Evolutionary conservation across 2,329 filamentous ascomycete genomes (phyloP).

Genomic region (Neonectria neomacrospora): DNA sequence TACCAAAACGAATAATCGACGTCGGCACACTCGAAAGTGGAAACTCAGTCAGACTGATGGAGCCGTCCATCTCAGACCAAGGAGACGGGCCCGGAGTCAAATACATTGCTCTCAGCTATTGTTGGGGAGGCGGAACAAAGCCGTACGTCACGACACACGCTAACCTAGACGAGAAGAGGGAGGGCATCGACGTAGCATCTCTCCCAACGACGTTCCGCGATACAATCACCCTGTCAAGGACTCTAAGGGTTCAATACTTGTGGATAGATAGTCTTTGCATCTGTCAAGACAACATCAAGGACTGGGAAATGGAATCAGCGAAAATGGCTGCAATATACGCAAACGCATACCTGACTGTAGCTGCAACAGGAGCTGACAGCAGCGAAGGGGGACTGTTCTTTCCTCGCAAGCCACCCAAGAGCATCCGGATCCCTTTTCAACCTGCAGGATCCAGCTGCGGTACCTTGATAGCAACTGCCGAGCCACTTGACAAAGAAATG

Average conservation of each 20-base stretch:
- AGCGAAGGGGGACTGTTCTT: conserved; percentile 11
- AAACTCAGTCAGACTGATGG: background rate
- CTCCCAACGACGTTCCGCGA: conserved; percentile 23
- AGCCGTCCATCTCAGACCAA: background rate
- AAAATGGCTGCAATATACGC: conserved; percentile 15
- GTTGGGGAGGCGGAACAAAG: conserved; percentile 18
- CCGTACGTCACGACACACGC: conserved; percentile 14
- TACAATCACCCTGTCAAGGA: conserved; percentile 10
- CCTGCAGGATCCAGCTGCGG: background rate
- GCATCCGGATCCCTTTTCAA: background rate
- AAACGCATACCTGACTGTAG: conserved; percentile 17
- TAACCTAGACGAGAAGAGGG: background rate
- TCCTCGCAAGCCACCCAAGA: background rate
- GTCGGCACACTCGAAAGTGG: background rate
- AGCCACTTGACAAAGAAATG: conserved; percentile 15
- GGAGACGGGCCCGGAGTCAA: background rate
- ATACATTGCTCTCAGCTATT: conserved; percentile 28
- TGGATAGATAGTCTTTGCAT: conserved; percentile 28
- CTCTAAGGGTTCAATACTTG: conserved; percentile 15
- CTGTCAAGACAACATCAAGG: conserved; percentile 11
- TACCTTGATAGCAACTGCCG: background rate
- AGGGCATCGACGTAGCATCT: conserved; percentile 5
- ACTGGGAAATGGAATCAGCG: conserved; percentile 19
- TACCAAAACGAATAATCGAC: conserved; percentile 13
- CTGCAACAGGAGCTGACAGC: conserved; percentile 6